Conservation (phyloP, 345 rosid genomes). For the Eucalyptus melliodora region DNA sequence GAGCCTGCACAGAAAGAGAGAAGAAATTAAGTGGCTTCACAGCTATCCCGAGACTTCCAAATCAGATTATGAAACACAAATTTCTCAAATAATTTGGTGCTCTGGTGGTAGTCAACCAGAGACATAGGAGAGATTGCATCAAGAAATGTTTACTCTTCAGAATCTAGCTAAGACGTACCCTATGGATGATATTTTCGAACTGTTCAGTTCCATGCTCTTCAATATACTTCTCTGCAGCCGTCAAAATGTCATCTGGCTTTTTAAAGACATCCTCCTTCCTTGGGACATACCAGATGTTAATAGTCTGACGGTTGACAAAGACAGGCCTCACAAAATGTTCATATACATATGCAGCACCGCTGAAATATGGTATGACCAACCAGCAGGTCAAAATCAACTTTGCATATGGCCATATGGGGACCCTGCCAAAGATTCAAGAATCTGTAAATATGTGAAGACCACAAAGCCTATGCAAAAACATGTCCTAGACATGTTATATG, state of each 20-base stretch:
- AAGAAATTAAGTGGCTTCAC: not conserved
- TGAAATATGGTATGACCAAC: constrained; percentile 92
- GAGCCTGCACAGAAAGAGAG: constrained; percentile 28
- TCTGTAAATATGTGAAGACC: not conserved
- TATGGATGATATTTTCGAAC: constrained; percentile 70
- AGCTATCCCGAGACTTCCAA: not conserved
- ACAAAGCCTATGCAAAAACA: not conserved
- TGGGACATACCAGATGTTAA: constrained; percentile 93
- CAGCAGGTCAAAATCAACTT: constrained; percentile 89
- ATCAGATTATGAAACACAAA: not conserved
- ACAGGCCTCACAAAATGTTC: constrained; percentile 78
- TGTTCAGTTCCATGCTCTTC: constrained; percentile 83
- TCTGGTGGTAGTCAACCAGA: not conserved
- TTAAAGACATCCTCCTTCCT: constrained; percentile 57
- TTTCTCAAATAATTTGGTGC: not conserved
- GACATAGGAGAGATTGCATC: not conserved
- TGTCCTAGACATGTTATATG: not conserved
- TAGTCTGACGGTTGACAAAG: constrained; percentile 55
- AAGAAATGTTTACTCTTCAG: not conserved
- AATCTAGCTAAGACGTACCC: constrained; percentile 17
- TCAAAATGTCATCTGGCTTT: constrained; percentile 60
- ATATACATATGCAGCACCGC: constrained; percentile 91
- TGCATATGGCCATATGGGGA: constrained; percentile 75
- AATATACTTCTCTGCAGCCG: constrained; percentile 85
- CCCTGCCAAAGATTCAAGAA: constrained; percentile 28